A percentile compares a stretch with the other conserved stretches of the same genome.
Conservation (phyloP, 306 rosid genomes). For the Malus fusca region DNA sequence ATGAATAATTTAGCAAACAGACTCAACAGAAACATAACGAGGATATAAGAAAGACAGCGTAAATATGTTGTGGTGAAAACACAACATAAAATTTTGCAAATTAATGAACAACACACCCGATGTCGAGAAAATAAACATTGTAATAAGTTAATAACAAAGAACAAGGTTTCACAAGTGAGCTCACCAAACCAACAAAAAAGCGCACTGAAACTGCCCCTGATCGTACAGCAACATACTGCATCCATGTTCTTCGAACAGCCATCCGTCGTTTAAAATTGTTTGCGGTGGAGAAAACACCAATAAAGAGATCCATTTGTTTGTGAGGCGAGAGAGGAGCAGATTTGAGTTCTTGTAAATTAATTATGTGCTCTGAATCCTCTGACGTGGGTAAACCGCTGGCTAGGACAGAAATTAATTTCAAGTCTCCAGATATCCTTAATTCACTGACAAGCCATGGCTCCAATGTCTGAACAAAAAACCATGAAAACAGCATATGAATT, state of each 20-base stretch:
- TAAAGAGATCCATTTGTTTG: constrained; percentile 58
- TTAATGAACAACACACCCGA: not conserved
- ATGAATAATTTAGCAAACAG: constrained; percentile 16
- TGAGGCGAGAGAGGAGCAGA: constrained; percentile 45
- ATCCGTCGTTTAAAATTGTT: constrained; percentile 93
- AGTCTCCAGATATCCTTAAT: constrained; percentile 71
- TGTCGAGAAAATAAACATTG: not conserved
- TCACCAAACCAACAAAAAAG: constrained; percentile 97
- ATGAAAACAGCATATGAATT: constrained; percentile 23
- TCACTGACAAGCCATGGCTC: constrained; percentile 97
- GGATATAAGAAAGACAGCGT: not conserved
- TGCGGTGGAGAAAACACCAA: constrained; percentile 96
- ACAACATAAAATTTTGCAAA: not conserved
- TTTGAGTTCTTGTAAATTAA: constrained; percentile 65
- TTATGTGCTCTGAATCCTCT: constrained; percentile 85
- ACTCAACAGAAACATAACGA: not conserved
- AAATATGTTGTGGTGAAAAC: not conserved
- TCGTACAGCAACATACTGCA: constrained; percentile 81
- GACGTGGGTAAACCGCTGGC: constrained; percentile 96
- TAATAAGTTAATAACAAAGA: not conserved
- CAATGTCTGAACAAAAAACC: constrained; percentile 59
- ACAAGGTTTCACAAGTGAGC: constrained; percentile 24
- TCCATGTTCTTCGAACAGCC: constrained; percentile 99
- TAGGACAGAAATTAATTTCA: constrained; percentile 72
- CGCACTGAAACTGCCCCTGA: constrained; percentile 69